Percentiles rank a stretch among this genome's conserved stretches.
Evolutionary conservation across 805 yeast genomes (phyloP).

Genomic region (Suhomyces kilbournensis): DNA sequence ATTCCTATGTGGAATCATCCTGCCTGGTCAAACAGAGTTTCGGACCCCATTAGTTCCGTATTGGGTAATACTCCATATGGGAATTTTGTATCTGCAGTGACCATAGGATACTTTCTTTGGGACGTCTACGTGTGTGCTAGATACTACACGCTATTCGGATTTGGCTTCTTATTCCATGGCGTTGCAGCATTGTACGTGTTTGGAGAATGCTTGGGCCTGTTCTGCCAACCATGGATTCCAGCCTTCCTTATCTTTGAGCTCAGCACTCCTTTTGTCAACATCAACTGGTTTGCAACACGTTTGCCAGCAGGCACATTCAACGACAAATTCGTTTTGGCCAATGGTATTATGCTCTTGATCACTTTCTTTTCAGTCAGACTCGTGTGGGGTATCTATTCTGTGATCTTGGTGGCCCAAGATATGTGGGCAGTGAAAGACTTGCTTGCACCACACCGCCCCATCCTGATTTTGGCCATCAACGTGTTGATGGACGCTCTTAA

Average conservation of each 20-base stretch:
- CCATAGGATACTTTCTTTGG: slow-evolving; percentile 90
- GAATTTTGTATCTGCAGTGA: slow-evolving; percentile 67
- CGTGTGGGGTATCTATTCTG: slow-evolving; percentile 83
- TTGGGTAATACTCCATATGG: slow-evolving; percentile 74
- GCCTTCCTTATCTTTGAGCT: slow-evolving; percentile 81
- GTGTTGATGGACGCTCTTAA: slow-evolving; percentile 64
- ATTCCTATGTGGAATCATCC: slow-evolving; percentile 66
- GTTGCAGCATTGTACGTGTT: slow-evolving; percentile 77
- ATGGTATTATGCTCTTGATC: slow-evolving; percentile 67
- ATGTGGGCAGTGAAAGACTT: slow-evolving; percentile 43
- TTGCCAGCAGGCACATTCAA: slow-evolving; percentile 68
- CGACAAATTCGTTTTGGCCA: slow-evolving; percentile 50
- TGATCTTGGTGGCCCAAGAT: slow-evolving; percentile 47
- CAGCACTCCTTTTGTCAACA: slow-evolving; percentile 91
- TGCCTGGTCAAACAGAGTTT: slow-evolving; percentile 32
- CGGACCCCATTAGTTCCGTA: slow-evolving; percentile 44
- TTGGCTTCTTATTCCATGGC: slow-evolving; percentile 82
- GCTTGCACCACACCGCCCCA: slow-evolving; percentile 47
- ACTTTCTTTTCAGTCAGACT: slow-evolving; percentile 79
- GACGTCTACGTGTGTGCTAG: slow-evolving; percentile 69
- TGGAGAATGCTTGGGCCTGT: slow-evolving; percentile 60
- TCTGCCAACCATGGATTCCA: slow-evolving; percentile 77
- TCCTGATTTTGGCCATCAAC: slow-evolving; percentile 55
- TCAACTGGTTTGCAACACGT: slow-evolving; percentile 86
- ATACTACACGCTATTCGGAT: slow-evolving; percentile 68